Base-by-base conservation (phyloP, 2,329 filamentous ascomycete species). In the Macrophomina tecta region DNA sequence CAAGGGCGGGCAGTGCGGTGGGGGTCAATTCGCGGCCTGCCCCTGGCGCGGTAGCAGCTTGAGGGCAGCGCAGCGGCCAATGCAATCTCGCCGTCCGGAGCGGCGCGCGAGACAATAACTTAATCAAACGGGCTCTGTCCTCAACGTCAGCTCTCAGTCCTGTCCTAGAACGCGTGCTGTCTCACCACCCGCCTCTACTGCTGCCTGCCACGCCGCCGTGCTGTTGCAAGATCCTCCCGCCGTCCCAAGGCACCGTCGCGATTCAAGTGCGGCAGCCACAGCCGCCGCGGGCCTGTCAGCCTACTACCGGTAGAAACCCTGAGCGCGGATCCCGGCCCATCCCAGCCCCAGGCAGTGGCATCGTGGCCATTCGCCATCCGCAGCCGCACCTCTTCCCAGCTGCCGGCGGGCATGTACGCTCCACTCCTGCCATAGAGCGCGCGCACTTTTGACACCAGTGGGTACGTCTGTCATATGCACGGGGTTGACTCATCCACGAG, bases 41-140 rank as follows among this genome's bases (percentile, higher is more conserved):
- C 64, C 64, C 52, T 58, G 64, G 53, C 23, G 64, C 46, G 46
- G 60, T 52, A 28, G 45, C 60, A 51, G 48, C 46, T 52, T 52
- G 46, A 64, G 46, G 56, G 56, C 56, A 64, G 48, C 60, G 60
- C 60, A 64, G 60, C 60, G 60, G 30, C 60, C 60, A 64, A 52
- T 64, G 60, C 64, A 65, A 65, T 65, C 64, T 65, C 48, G 34
- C 48, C 61, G 51, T 45, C 60, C 61, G 38, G 36, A 42, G 38
- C 51, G 38, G 61, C 61, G 62, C 52, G 62, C 38, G 34, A 34
- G 34, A 55, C 62, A 53, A 56, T 36, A 32, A 58, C n/a, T 58
- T 65, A 65, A 65, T 65, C 64, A 65, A 58, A 65, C 52, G 64
- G 42, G 51, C n/a, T 18, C 49, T 55, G 62, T n/a, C 48, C 62